Conservation (phyloP, 495 filamentous ascomycete genomes). For the Cercophora sp. region DNA sequence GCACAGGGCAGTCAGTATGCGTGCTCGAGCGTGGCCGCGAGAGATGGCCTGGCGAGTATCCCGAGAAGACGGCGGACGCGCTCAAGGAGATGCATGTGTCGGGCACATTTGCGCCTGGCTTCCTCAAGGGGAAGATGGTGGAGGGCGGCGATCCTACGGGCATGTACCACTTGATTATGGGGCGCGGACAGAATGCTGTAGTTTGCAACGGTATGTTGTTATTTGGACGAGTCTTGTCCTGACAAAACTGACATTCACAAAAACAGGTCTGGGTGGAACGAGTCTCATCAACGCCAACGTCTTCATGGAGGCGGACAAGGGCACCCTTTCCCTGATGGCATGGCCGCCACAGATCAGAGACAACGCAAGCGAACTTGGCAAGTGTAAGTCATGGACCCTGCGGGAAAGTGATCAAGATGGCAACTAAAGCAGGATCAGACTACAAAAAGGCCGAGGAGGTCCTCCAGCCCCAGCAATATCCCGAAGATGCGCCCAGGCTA, state of each 20-base stretch:
- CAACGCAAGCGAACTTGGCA: slow-evolving; percentile 38
- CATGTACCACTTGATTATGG: slow-evolving; percentile 60
- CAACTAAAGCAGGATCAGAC: slow-evolving; percentile 33
- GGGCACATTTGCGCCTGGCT: slow-evolving; percentile 46
- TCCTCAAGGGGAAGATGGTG: slow-evolving; percentile 35
- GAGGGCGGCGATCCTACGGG: slow-evolving; percentile 53
- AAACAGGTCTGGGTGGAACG: slow-evolving; percentile 56
- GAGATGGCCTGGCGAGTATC: slow-evolving; percentile 64
- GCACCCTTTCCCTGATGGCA: slow-evolving; percentile 47
- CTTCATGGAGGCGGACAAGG: slow-evolving; percentile 56
- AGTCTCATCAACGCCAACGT: slow-evolving; percentile 67
- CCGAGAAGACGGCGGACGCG: slow-evolving; percentile 42
- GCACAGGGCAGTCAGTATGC: slow-evolving; percentile 57
- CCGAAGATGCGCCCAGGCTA: slow-evolving; percentile 50
- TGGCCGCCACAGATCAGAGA: slow-evolving; percentile 60
- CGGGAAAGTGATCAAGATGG: neutral
- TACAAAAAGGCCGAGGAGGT: slow-evolving; percentile 54
- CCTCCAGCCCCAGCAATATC: slow-evolving; percentile 58
- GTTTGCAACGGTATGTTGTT: slow-evolving; percentile 55
- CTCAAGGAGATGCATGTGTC: slow-evolving; percentile 48
- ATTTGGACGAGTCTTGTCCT: neutral
- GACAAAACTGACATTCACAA: neutral
- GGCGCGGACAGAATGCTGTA: slow-evolving; percentile 63
- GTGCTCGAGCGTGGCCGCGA: slow-evolving; percentile 61
- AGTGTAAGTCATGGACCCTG: slow-evolving; percentile 41